Evolutionary conservation across 495 filamentous ascomycete genomes (phyloP), one percentile per base, ranked within the genome.

Genomic region (Rhypophila decipiens): DNA sequence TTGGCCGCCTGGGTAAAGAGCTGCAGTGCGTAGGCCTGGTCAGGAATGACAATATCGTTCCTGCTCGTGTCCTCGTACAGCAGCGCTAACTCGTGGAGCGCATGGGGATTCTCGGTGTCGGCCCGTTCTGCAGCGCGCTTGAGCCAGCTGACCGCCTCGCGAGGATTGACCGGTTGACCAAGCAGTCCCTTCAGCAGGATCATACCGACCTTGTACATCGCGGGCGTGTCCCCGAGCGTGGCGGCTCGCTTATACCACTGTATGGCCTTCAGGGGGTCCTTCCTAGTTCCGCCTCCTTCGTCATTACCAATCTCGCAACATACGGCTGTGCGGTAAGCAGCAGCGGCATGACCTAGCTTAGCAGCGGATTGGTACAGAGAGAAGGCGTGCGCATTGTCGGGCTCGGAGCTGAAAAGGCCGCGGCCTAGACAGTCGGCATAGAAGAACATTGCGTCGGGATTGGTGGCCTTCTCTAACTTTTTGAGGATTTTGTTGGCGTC

Each of bases 171-270:
- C n/a, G 78, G 76, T 63, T 96, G 91, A 8, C 90, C 90, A 12
- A 98, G 79, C n/a, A 96, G 76, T 18, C 90, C 91, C 63, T 96
- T 96, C 22, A 96, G 75, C 52, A 86, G 72, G 58, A 98, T 95
- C 81, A 95, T 91, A 43, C 93, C 93, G 67, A 97, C 84, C 66
- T 98, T 98, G 70, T 96, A 98, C 90, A 95, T 94, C 20, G 91
- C 93, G 0, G 90, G 84, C 0, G 86, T 85, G 57, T 97, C 90
- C 11, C 93, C 93, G 4, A 96, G 73, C 5, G 85, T 79, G 1
- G 93, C 90, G 11, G 91, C 88, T 17, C 90, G 88, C 62, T 89
- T 90, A 63, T 97, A 98, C 93, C 93, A 98, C 58, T 96, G 90
- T 23, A 97, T 87, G 8, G 93, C 89, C 69, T 96, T 96, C 55